Evolutionary conservation across 139 green algal species (phyloP), one percentile per base, ranked within the genome.

Genomic region (Trebouxia sp.): DNA sequence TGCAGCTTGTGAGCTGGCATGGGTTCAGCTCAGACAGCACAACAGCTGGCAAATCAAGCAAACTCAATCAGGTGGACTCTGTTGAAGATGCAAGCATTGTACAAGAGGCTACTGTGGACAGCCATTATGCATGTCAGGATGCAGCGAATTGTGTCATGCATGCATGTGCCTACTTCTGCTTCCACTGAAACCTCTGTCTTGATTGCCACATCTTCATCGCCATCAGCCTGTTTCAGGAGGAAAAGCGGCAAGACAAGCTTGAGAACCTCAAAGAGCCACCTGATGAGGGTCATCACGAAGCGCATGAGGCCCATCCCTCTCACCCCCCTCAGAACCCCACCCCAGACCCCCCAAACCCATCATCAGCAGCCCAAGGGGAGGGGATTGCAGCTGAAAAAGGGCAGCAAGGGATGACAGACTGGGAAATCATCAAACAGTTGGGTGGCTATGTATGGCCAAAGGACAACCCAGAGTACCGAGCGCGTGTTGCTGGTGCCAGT

Each of bases 401-500:
- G 39, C 69, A 56, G n/a, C 39, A 39, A 17, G 38, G n/a, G 8
- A 88, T 92, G 89, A 80, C 41, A 26, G 87, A 93, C 41, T 30
- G n/a, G 14, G 82, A 87, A n/a, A 92, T 94, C 83, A 65, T 94
- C 56, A n/a, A 39, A 1, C 83, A 79, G 0, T 82, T 94, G 28
- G 35, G 85, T 84, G 78, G 79, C 80, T 89, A 89, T 74, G 45
- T 92, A 12, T 80, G 83, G 53, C 80, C 82, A 41, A 66, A 51
- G 7, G 86, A 79, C 55, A 84, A 87, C 37, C 43, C 50, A 30
- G 92, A 95, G 79, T 90, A 92, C 76, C 83, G 85, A 0, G 30
- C 75, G 37, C 89, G 95, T 1, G 86, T 98, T 10, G 82, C 87
- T 11, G 76, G 50, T 12, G 89, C 93, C 0, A 51, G 94, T 38